These are phyloP conservation scores for Tilletia indica DNA, from an alignment of 1,284 basidiomycete genomes.

Conservation along the genomic window DNA sequence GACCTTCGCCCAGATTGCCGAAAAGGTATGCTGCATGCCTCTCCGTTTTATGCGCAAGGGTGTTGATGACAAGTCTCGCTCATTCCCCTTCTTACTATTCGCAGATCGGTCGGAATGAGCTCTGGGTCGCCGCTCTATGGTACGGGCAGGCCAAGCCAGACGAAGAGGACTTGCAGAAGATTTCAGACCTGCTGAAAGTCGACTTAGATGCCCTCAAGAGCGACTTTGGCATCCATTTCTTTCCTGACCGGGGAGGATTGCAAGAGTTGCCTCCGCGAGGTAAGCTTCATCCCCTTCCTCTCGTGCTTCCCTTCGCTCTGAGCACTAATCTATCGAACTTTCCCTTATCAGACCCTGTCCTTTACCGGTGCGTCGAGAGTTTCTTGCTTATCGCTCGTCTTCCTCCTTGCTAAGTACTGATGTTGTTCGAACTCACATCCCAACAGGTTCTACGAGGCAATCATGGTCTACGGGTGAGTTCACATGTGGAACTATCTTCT, in stretches of 20 bases:
- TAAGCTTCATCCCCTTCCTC: conserved; percentile 16
- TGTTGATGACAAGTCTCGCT: neutral
- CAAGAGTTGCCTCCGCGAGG: conserved; percentile 42
- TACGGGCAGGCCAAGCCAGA: conserved; percentile 53
- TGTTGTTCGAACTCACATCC: neutral
- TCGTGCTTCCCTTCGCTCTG: neutral
- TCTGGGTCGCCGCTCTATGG: conserved; percentile 24
- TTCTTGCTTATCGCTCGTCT: neutral
- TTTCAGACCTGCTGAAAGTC: conserved; percentile 35
- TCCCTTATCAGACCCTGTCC: conserved; percentile 23
- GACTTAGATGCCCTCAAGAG: conserved; percentile 27
- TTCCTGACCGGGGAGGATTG: conserved; percentile 38
- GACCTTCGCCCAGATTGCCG: conserved; percentile 41
- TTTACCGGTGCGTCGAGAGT: conserved; percentile 22
- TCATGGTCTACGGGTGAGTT: conserved; percentile 42
- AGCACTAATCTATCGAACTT: neutral
- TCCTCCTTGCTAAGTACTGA: neutral
- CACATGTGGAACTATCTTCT: neutral
- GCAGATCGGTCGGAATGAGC: conserved; percentile 14
- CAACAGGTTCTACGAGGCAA: conserved; percentile 31
- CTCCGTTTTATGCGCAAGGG: neutral
- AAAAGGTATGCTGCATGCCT: conserved; percentile 28
- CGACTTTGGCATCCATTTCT: conserved; percentile 39
- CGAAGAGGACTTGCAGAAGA: conserved; percentile 29
- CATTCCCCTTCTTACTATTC: neutral